These are phyloP conservation scores for Apophysomyces ossiformis DNA, from an alignment of 371 early-diverging fungal species.

Conservation along the genomic window DNA sequence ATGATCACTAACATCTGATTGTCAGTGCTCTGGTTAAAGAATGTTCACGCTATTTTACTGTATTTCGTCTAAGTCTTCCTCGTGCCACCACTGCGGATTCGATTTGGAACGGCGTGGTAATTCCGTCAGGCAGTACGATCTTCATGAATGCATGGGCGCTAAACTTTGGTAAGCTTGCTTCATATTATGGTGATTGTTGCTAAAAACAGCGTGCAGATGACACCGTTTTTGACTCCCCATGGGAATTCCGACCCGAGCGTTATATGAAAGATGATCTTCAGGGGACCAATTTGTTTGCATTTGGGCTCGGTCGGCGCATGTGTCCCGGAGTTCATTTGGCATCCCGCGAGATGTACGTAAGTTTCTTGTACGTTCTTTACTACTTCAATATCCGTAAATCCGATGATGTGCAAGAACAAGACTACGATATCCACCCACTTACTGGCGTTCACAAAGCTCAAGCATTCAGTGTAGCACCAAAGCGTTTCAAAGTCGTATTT, in stretches of 20 bases:
- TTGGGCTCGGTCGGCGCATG: constrained; percentile 1
- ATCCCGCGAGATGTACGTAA: neutral
- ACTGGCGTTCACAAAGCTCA: constrained; percentile 3
- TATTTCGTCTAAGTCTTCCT: constrained; percentile 4
- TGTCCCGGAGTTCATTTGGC: constrained; percentile 4
- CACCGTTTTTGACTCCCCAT: neutral
- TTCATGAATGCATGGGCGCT: constrained; percentile 7
- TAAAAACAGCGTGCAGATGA: neutral
- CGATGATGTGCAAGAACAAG: neutral
- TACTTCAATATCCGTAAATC: constrained; percentile 8
- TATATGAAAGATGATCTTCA: neutral
- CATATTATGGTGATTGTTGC: neutral
- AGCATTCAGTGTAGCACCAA: neutral
- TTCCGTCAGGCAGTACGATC: neutral
- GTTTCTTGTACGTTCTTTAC: constrained; percentile 3
- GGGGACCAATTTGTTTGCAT: neutral
- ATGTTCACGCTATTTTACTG: constrained; percentile 4
- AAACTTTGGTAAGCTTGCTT: constrained; percentile 3
- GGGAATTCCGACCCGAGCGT: constrained; percentile 10
- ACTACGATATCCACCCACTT: constrained; percentile 2
- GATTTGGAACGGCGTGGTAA: neutral
- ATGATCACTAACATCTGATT: neutral
- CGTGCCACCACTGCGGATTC: constrained; percentile 2
- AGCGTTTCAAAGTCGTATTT: constrained; percentile 2
- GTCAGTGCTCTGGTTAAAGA: constrained; percentile 2